Conservation (phyloP, 2,329 filamentous ascomycete genomes). For the Aspergillus niger region DNA sequence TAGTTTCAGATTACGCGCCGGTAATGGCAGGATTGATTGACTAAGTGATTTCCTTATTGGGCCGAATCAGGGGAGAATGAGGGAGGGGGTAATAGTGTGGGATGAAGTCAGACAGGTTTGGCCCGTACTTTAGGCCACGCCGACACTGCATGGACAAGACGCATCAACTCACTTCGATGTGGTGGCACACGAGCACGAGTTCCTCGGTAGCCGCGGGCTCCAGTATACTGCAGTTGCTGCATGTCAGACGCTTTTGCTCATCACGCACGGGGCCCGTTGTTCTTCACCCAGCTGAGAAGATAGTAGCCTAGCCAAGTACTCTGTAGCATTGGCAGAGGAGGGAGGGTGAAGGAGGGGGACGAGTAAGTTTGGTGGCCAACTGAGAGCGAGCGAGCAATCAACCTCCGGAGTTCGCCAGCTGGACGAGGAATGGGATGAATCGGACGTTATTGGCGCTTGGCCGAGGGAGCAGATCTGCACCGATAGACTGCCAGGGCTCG, state of each 20-base stretch:
- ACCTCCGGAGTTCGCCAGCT: background rate
- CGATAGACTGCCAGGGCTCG: conserved; percentile 6
- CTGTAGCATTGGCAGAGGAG: background rate
- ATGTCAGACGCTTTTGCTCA: conserved; percentile 1
- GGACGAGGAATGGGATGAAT: background rate
- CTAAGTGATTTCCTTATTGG: no score
- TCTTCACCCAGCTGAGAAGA: background rate
- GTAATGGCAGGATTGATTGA: no score
- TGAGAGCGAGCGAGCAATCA: background rate
- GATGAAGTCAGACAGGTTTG: no score
- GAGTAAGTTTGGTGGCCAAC: no score
- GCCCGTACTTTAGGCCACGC: background rate
- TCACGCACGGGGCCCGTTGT: conserved; percentile 3
- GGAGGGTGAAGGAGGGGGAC: background rate
- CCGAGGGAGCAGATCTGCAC: conserved; percentile 3
- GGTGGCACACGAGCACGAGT: background rate
- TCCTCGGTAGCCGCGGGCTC: background rate
- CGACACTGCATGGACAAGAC: background rate
- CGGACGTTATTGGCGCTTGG: background rate
- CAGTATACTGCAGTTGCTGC: background rate
- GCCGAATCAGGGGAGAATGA: no score
- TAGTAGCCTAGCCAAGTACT: no score
- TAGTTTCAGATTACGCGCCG: no score
- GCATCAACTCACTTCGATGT: background rate
- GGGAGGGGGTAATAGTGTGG: no score